These are phyloP conservation scores for Eucalyptus cladocalyx DNA, from an alignment of 345 rosid species.

Conservation along the genomic window DNA sequence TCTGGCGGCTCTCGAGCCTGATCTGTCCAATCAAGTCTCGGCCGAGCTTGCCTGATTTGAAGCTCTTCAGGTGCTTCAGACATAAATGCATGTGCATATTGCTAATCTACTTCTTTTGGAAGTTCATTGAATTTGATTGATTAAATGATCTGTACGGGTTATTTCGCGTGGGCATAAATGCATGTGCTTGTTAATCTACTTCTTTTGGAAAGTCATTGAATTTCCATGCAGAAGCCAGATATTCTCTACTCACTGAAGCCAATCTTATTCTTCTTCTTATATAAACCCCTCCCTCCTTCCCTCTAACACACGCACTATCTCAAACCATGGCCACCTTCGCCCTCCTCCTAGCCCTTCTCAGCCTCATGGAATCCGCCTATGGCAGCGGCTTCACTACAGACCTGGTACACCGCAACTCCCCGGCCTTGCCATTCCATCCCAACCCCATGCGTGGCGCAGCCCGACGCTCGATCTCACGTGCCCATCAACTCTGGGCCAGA, in stretches of 20 bases:
- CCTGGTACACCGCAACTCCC: background rate
- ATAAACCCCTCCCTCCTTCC: background rate
- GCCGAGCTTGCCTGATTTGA: no score
- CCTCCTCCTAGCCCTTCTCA: background rate
- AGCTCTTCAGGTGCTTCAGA: no score
- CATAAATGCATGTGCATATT: no score
- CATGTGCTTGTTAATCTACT: no score
- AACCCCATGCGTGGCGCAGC: background rate
- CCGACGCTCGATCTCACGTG: background rate
- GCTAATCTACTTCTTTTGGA: no score
- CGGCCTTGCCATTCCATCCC: background rate
- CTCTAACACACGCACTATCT: background rate
- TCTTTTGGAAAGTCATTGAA: no score
- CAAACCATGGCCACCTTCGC: background rate
- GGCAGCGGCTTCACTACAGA: background rate
- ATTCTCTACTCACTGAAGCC: no score
- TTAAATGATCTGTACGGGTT: no score
- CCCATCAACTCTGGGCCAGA: background rate
- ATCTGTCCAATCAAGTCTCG: background rate
- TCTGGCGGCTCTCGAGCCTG: rapidly evolving
- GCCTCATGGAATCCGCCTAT: background rate
- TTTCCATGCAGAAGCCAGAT: no score
- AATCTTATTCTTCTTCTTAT: background rate
- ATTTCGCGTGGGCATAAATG: no score
- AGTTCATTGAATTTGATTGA: no score